Conservation (phyloP, 805 yeast species). For the Candida orba region DNA sequence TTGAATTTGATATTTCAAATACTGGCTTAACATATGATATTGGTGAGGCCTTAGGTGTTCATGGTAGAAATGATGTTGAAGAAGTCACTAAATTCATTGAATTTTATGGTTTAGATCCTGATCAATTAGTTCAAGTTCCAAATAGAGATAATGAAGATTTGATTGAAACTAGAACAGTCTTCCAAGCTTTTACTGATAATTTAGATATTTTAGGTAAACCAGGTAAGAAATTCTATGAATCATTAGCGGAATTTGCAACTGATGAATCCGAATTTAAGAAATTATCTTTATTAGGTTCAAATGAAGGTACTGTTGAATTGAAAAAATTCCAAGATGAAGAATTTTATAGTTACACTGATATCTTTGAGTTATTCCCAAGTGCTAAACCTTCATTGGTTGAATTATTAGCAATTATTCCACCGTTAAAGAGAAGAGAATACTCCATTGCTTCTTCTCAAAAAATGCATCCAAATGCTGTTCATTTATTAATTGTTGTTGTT, state of each 20-base stretch:
- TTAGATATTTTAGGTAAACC: conserved; percentile 92
- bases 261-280: conserved; percentile 59
- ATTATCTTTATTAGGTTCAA: conserved; percentile 57
- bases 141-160: conserved; percentile 53
- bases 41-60: conserved; percentile 96
- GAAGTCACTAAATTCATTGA: conserved; percentile 63
- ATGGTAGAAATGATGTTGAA: conserved; percentile 70
- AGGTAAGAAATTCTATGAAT: conserved; percentile 88
- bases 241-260: conserved; percentile 64
- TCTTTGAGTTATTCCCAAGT: conserved; percentile 69
- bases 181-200: conserved; percentile 73
- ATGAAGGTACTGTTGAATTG: conserved; percentile 79
- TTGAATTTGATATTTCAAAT: conserved; percentile 86
- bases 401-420: conserved; percentile 66
- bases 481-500: conserved; percentile 87
- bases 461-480: conserved; percentile 86
- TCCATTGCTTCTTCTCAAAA: conserved; percentile 96
- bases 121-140: conserved; percentile 63
- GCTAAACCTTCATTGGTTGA: conserved; percentile 73
- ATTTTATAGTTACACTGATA: conserved; percentile 72
- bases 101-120: conserved; percentile 64
- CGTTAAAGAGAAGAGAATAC: conserved; percentile 93
- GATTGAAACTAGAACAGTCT: conserved; percentile 69
- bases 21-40: conserved; percentile 88
- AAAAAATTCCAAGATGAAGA: conserved; percentile 82